Evolutionary conservation across 306 rosid genomes (phyloP).

Genomic region (Medicago ruthenica): DNA sequence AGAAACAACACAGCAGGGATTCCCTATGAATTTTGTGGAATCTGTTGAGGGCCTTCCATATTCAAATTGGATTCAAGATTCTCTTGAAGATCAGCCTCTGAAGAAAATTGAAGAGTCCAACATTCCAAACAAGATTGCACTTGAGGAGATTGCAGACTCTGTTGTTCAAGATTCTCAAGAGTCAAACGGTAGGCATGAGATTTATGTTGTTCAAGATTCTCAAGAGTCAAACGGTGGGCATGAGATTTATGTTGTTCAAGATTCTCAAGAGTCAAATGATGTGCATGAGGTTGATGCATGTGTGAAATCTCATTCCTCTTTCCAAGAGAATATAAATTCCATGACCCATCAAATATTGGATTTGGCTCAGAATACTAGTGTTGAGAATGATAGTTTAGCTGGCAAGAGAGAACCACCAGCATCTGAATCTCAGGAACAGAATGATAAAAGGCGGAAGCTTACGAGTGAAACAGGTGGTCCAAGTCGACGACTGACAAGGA

Average conservation of each 20-base stretch:
- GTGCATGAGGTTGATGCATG: constrained; percentile 36
- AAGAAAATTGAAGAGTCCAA: constrained; percentile 38
- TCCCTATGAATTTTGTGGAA: constrained; percentile 35
- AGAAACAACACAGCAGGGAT: constrained; percentile 44
- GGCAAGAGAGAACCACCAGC: constrained; percentile 36
- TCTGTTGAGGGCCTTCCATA: constrained; percentile 30
- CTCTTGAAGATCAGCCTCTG: constrained; percentile 37
- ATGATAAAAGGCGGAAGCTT: constrained; percentile 52
- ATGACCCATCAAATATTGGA: constrained; percentile 24
- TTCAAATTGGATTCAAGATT: constrained; percentile 33
- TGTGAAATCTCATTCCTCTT: constrained; percentile 26
- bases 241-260: constrained; percentile 52
- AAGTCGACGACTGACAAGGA: constrained; percentile 46
- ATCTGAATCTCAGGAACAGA: constrained; percentile 34
- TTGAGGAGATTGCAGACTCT: constrained; percentile 45
- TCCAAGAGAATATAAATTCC: constrained; percentile 25
- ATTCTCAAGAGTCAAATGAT: constrained; percentile 57
- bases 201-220: constrained; percentile 59
- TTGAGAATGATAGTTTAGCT: constrained; percentile 43
- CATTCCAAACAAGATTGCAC: constrained; percentile 41
- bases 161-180: constrained; percentile 68
- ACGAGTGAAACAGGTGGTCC: constrained; percentile 30
- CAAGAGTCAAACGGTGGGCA: constrained; percentile 49
- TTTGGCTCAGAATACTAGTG: constrained; percentile 35
- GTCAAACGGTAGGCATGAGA: constrained; percentile 40